These are phyloP conservation scores for Blastobotrys petasosporus DNA, from an alignment of 1,139 yeast species.

Conservation along the genomic window DNA sequence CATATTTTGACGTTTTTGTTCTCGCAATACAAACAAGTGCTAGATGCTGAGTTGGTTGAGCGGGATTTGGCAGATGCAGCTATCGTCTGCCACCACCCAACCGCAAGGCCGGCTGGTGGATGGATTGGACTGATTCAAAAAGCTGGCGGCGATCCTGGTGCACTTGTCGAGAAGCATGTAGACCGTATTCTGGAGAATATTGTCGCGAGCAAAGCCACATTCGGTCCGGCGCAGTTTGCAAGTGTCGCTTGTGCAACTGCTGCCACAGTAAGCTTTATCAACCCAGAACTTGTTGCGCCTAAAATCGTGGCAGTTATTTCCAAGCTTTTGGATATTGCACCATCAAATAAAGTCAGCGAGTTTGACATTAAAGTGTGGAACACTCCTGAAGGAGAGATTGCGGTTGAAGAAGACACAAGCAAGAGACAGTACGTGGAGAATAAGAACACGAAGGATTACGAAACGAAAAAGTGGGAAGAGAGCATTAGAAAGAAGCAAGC, in stretches of 20 bases:
- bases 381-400: conserved; percentile 63
- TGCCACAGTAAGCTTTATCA: conserved; percentile 64
- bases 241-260: conserved; percentile 51
- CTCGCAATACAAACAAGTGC: conserved; percentile 8
- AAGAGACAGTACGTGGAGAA: conserved; percentile 34
- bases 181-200: conserved; percentile 36
- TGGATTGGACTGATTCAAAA: conserved; percentile 79
- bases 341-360: conserved; percentile 22
- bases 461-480: conserved; percentile 86
- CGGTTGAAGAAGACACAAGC: conserved; percentile 50
- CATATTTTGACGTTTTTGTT: conserved; percentile 40
- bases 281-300: conserved; percentile 57
- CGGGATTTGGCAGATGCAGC: conserved; percentile 43
- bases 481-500: conserved; percentile 58
- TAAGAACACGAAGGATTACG: conserved; percentile 77
- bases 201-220: conserved; percentile 9
- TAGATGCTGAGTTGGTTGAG: conserved; percentile 28
- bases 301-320: conserved; percentile 35
- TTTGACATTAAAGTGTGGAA: conserved; percentile 58
- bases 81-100: conserved; percentile 50
- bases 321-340: conserved; percentile 36
- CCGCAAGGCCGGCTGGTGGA: conserved; percentile 44
- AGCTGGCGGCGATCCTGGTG: conserved; percentile 59
- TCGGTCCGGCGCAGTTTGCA: conserved; percentile 1
- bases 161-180: conserved; percentile 43